Conservation (phyloP, 2,329 filamentous ascomycete species). For the Drechslerella dactyloides region DNA sequence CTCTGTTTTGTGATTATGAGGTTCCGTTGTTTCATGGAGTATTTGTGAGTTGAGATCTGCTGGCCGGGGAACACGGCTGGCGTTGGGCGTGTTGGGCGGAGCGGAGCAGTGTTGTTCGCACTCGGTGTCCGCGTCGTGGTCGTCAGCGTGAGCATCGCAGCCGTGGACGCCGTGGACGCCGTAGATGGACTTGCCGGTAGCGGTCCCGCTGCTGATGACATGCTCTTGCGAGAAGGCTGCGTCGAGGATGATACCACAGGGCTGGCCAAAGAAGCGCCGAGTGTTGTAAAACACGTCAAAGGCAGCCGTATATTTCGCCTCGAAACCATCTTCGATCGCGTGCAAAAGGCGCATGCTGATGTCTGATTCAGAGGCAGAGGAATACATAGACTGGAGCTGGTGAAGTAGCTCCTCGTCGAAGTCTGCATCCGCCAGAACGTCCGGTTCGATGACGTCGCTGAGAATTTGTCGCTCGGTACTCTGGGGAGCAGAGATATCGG, state of each 20-base stretch:
- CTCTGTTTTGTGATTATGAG: not conserved
- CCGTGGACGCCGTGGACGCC: constrained; percentile 24
- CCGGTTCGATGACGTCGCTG: not conserved
- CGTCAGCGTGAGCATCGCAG: not conserved
- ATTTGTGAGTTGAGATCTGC: not conserved
- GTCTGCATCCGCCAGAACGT: not conserved
- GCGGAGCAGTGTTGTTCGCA: not conserved
- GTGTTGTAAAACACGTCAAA: constrained; percentile 48
- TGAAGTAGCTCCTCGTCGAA: not conserved
- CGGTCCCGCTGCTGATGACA: not conserved
- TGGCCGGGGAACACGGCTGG: not conserved
- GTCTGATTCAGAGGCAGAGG: not conserved
- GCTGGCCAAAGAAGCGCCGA: constrained; percentile 23
- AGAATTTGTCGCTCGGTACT: not conserved
- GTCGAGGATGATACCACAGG: constrained; percentile 26
- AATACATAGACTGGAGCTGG: constrained; percentile 22
- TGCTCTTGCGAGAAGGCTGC: not conserved
- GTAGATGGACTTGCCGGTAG: constrained; percentile 37
- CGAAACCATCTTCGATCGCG: constrained; percentile 28
- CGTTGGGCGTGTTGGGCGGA: constrained; percentile 10
- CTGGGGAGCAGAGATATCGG: not conserved
- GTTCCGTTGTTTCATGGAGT: not conserved
- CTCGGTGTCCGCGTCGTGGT: not conserved
- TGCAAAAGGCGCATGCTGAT: constrained; percentile 1
- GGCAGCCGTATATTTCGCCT: constrained; percentile 28